Base-by-base conservation (phyloP, 78 protist genomes). In the Dictyostelium intermedium region DNA sequence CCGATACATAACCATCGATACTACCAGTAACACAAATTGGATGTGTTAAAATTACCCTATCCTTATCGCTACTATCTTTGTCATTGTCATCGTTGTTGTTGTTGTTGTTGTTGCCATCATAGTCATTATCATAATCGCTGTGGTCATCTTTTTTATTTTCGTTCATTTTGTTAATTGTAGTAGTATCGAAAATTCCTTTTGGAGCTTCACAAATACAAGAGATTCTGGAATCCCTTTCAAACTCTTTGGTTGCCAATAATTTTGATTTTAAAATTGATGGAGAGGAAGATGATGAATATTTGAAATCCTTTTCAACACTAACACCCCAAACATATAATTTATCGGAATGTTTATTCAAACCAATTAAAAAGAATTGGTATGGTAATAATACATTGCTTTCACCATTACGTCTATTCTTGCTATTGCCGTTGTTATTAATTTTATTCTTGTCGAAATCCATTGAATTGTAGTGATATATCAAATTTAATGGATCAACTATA, bases 161-260 rank as follows among this genome's bases (percentile, higher is more conserved):
- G 16, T 66, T 74, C 32, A n/a, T 66, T 63, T 63, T 63, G 25
- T 80, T 30, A 4, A 35, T 30, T 13, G 61, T 47, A 2, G 70
- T 14, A 5, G 3, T 41, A 47, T 78, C 70, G 16, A 83, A 76
- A 11, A 87, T 79, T 45, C 93, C 93, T 45, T 87, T 87, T 20
- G 93, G 84, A 2, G 93, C 78, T 0, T 69, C 47, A 87, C 93
- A 87, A 16, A 87, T 87, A 66, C 93, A 87, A 3, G 85, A 39
- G 5, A 87, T 5, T 39, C 85, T 53, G 0, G 27, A 20, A 53
- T 85, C 73, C 5, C 82, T 76, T 34, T 76, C 84, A 53, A 63
- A 77, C 6, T 76, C 85, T 76, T 87, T 76, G 2, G 43, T 39
- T 18, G 85, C 93, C n/a, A 87, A 43, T 35, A 87, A 45, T 34